Evolutionary conservation across 1,284 basidiomycete species (phyloP).

Genomic region (Moniliella sp.): DNA sequence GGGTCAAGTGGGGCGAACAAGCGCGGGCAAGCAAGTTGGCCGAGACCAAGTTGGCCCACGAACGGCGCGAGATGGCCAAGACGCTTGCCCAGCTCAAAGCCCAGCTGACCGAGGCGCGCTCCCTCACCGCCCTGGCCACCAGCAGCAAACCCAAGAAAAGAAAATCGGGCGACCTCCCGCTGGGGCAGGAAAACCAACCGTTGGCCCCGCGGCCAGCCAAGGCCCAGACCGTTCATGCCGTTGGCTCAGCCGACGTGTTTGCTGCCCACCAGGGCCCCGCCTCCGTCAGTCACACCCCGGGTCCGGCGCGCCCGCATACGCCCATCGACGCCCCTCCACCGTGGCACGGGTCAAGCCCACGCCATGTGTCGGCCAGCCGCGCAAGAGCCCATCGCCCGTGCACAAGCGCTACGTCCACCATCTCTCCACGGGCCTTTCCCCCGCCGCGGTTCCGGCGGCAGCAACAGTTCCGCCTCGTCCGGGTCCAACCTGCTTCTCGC

Average conservation of each 20-base stretch:
- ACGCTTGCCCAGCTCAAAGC: conserved; percentile 1
- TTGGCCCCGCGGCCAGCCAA: neutral
- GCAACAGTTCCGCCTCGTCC: too few relatives aligned
- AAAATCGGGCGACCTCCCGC: conserved; percentile 5
- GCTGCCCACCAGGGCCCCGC: conserved; percentile 3
- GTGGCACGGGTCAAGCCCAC: conserved; percentile 16
- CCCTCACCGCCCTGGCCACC: too few relatives aligned
- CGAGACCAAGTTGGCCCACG: conserved; percentile 4
- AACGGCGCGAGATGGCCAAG: conserved; percentile 4
- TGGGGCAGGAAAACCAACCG: neutral
- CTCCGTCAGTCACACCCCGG: neutral
- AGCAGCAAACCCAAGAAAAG: too few relatives aligned
- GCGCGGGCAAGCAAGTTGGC: conserved; percentile 9
- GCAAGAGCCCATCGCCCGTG: conserved; percentile 23
- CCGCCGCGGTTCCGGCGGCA: too few relatives aligned
- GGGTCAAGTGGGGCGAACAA: conserved; percentile 24
- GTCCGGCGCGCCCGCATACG: conserved; percentile 5
- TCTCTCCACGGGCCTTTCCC: too few relatives aligned
- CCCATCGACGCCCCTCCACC: conserved; percentile 2
- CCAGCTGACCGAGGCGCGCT: neutral
- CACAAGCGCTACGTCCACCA: too few relatives aligned
- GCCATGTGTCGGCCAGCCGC: conserved; percentile 28
- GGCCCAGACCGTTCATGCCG: conserved; percentile 1
- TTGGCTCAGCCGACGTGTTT: too few relatives aligned
- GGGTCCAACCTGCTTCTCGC: too few relatives aligned